Evolutionary conservation across 1,284 basidiomycete genomes (phyloP), one percentile per base, ranked within the genome.

Genomic region (Irpex sp.): DNA sequence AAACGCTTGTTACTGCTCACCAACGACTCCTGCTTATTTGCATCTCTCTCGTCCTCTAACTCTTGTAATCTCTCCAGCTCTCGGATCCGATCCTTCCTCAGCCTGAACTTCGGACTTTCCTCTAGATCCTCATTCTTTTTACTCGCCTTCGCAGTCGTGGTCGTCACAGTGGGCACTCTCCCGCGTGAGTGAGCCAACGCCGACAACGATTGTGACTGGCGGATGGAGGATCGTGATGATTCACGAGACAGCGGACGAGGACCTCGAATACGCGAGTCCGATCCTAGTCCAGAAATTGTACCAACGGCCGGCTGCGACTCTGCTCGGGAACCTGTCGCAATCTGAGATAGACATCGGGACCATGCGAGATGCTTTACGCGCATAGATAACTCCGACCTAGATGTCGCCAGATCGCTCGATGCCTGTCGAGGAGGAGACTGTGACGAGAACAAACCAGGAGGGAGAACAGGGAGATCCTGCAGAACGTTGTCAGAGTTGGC

Each of bases 31-130:
- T 55, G 53, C 33, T 55, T 55, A 55, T 55, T 37, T 15, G 58
- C 36, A 36, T 62, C 47, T 11, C 19, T 26, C 17, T 47, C 36
- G 50, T 62, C 61, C 39, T 62, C 61, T 5, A 59, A 26, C 21
- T 62, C 61, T 50, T 62, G 61, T 51, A 53, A 17, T 6, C 61
- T 43, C 50, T 62, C 61, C 5, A 62, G 47, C 51, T 62, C 37
- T 8, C 43, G 49, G 13, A 62, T 31, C 5, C 50, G 47, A 4
- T 47, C 61, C 4, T 50, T 47, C n/a, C 61, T 56, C 37, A 55
- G 6, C 49, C 47, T 53, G 57, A 62, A 62, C 51, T 62, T 62
- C 13, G 15, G 19, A 58, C 61, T 62, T 26, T 62, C 61, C 15
- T 51, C 61, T 11, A 50, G 46, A 19, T 35, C 56, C 33, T 55